Evolutionary conservation across 179 eudicot genomes (phyloP).

Genomic region (Gypsophila paniculata): DNA sequence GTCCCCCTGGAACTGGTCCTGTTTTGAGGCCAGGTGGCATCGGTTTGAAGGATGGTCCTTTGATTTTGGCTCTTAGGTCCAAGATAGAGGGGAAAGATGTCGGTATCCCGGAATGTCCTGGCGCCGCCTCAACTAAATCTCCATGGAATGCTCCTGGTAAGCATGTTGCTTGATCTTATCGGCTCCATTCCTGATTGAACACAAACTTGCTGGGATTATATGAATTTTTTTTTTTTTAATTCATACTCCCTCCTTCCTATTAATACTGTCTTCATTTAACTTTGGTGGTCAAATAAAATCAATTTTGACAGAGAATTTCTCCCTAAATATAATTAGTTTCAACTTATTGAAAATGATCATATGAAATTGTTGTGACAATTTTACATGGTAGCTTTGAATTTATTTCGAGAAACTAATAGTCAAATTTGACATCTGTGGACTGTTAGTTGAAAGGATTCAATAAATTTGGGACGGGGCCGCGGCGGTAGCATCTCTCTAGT

Average conservation of each 20-base stretch:
- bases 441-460: too few species aligned
- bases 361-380: too few species aligned
- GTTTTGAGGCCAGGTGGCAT: conserved; percentile 91
- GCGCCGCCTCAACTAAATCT: conserved; percentile 87
- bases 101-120: conserved; percentile 94
- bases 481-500: not conserved
- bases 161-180: conserved; percentile 13
- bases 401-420: too few species aligned
- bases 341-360: too few species aligned
- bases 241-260: not conserved
- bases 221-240: not conserved
- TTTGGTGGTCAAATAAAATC: not conserved
- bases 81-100: conserved; percentile 78
- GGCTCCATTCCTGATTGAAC: not conserved
- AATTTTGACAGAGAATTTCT: too few species aligned
- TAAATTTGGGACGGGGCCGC: too few species aligned
- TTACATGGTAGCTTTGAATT: too few species aligned
- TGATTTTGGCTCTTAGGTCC: conserved; percentile 68
- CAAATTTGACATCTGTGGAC: not conserved
- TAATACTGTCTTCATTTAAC: not conserved
- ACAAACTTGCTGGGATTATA: conserved; percentile 2
- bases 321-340: too few species aligned
- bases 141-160: conserved; percentile 98
- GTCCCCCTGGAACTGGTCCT: conserved; percentile 76
- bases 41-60: conserved; percentile 69